Evolutionary conservation across 163 green algal species (phyloP).

Genomic region (Chlamydomonas reinhardtii): DNA sequence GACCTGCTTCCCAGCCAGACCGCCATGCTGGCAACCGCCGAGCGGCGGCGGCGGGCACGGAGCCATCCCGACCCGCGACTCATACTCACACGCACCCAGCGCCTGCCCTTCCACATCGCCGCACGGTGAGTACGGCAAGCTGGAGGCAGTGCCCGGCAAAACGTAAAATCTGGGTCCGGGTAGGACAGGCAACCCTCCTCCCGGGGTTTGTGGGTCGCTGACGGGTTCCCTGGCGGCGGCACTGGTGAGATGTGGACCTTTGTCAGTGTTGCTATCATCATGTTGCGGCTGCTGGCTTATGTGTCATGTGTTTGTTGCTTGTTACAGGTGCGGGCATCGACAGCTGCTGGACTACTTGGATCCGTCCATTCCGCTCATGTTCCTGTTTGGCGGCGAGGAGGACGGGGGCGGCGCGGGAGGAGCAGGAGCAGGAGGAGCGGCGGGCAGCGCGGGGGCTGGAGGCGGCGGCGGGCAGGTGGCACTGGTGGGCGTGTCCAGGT

Average conservation of each 20-base stretch:
- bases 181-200: too few species aligned
- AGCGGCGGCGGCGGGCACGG: conserved; percentile 41
- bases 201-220: too few species aligned
- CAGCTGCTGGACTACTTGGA: conserved; percentile 58
- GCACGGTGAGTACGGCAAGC: neutral
- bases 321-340: conserved; percentile 6
- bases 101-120: conserved; percentile 54
- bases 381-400: conserved; percentile 54
- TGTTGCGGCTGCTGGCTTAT: too few species aligned
- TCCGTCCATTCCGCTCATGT: conserved; percentile 59
- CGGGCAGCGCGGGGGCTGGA: neutral
- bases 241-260: too few species aligned
- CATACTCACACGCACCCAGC: conserved; percentile 54
- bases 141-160: too few species aligned
- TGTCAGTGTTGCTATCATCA: too few species aligned
- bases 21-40: conserved; percentile 24
- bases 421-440: neutral
- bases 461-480: neutral
- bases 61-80: conserved; percentile 57
- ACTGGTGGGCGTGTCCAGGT: conserved; percentile 49
- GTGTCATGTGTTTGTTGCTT: too few species aligned
- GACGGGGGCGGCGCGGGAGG: neutral
- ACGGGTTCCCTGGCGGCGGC: too few species aligned
- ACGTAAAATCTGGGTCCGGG: too few species aligned
- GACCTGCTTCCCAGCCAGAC: conserved; percentile 54